Evolutionary conservation across 1,284 basidiomycete genomes (phyloP).

Genomic region (Vanrija sp.): DNA sequence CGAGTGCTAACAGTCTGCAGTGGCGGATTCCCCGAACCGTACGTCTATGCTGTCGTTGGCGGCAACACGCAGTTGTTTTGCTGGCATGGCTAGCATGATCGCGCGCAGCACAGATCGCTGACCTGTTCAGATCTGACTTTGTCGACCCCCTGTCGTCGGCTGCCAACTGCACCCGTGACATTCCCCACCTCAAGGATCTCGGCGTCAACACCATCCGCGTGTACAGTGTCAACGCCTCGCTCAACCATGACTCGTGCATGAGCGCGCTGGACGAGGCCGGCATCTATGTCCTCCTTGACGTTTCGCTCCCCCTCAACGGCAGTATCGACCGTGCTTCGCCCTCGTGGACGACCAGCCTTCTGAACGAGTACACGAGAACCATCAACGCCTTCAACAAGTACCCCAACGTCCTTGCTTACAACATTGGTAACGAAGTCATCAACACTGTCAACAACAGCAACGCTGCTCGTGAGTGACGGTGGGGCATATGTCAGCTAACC

Average conservation of each 20-base stretch:
- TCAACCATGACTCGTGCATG: conserved; percentile 87
- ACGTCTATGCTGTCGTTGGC: conserved; percentile 1
- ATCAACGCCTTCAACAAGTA: conserved; percentile 76
- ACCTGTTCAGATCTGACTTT: not conserved
- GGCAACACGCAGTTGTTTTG: not conserved
- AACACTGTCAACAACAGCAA: conserved; percentile 58
- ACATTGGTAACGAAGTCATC: conserved; percentile 87
- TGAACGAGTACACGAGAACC: conserved; percentile 71
- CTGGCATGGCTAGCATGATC: not conserved
- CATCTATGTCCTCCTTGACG: conserved; percentile 87
- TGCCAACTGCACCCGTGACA: conserved; percentile 68
- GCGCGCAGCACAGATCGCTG: not conserved
- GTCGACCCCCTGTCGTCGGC: conserved; percentile 68
- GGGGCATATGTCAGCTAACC: not conserved
- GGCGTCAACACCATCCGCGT: conserved; percentile 65
- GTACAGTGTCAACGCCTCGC: conserved; percentile 74
- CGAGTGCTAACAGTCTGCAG: conserved; percentile 15
- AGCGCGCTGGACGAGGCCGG: conserved; percentile 66
- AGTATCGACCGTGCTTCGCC: conserved; percentile 74
- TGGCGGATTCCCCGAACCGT: conserved; percentile 65
- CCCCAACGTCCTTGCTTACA: conserved; percentile 74
- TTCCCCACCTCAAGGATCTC: conserved; percentile 64
- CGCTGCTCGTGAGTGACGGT: conserved; percentile 54
- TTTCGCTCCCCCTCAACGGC: conserved; percentile 77
- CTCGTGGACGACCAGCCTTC: conserved; percentile 76